These are phyloP conservation scores for Thozetella sp. DNA, from an alignment of 495 filamentous ascomycete species.

Conservation along the genomic window DNA sequence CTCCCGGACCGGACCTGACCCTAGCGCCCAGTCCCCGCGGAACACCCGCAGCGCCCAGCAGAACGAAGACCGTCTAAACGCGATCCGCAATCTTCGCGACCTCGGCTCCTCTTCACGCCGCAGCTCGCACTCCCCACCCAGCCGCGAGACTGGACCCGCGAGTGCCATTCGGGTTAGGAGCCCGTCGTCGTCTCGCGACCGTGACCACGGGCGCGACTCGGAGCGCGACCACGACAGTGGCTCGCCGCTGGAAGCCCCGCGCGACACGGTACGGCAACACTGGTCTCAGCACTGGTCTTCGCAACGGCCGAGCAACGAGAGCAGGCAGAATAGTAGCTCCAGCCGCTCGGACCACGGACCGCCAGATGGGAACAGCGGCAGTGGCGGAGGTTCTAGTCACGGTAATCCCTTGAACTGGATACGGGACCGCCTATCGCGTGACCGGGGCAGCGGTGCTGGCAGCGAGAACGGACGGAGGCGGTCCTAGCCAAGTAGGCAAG, in stretches of 20 bases:
- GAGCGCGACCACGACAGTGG: neutral
- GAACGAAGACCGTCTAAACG: conserved; percentile 19
- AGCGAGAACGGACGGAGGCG: neutral
- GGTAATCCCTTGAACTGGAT: neutral
- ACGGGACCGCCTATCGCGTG: neutral
- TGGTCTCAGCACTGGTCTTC: neutral
- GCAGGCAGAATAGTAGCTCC: neutral
- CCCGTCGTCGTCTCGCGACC: neutral
- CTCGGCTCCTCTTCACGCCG: neutral
- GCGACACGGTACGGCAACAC: neutral
- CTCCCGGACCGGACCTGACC: neutral
- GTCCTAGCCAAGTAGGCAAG: neutral
- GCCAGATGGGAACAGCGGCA: neutral
- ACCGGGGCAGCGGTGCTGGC: neutral
- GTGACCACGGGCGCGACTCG: neutral
- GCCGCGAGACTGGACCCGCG: neutral
- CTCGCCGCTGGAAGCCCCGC: too few relatives aligned
- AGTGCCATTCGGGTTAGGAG: neutral
- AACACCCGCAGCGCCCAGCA: conserved; percentile 11
- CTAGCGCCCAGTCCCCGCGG: neutral
- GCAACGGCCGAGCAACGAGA: neutral
- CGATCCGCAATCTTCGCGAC: conserved; percentile 16
- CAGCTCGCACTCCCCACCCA: neutral
- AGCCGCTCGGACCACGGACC: neutral
- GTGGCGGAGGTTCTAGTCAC: neutral